Percentiles rank a stretch among this genome's conserved stretches.
These are phyloP conservation scores for Leccinum aurantiacum DNA, from an alignment of 768 basidiomycete species.

Conservation along the genomic window DNA sequence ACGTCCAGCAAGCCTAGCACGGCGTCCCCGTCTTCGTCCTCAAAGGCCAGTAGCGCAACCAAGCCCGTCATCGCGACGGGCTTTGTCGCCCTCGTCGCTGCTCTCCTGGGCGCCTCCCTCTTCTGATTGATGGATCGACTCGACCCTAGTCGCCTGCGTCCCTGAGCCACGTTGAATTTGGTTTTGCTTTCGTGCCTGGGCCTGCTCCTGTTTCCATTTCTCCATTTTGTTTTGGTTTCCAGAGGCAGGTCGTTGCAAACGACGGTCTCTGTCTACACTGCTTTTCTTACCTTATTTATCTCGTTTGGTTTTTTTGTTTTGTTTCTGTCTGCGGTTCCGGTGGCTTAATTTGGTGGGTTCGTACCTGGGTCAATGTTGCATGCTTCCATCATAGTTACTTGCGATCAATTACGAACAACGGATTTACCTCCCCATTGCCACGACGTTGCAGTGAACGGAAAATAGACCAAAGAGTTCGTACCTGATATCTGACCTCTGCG, in stretches of 20 bases:
- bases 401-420: not conserved
- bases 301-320: not conserved
- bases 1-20: not conserved
- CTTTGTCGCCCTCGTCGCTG: slow-evolving; percentile 21
- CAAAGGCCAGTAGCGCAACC: slow-evolving; percentile 21
- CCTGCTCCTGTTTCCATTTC: not conserved
- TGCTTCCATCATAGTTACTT: not conserved
- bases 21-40: not conserved
- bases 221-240: not conserved
- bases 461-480: not conserved
- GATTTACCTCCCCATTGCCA: not conserved
- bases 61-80: slow-evolving; percentile 27
- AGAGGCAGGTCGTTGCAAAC: not conserved
- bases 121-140: slow-evolving; percentile 13
- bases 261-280: not conserved
- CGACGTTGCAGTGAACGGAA: not conserved
- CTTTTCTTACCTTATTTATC: not conserved
- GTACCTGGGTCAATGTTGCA: not conserved
- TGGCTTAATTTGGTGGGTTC: not conserved
- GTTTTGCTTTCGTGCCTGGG: not conserved
- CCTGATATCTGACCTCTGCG: not conserved
- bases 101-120: slow-evolving; percentile 23
- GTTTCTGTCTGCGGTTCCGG: not conserved
- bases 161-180: not conserved
- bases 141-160: not conserved